Evolutionary conservation across 768 basidiomycete genomes (phyloP), one percentile per base, ranked within the genome.

Genomic region (Psilocybe azurescens): DNA sequence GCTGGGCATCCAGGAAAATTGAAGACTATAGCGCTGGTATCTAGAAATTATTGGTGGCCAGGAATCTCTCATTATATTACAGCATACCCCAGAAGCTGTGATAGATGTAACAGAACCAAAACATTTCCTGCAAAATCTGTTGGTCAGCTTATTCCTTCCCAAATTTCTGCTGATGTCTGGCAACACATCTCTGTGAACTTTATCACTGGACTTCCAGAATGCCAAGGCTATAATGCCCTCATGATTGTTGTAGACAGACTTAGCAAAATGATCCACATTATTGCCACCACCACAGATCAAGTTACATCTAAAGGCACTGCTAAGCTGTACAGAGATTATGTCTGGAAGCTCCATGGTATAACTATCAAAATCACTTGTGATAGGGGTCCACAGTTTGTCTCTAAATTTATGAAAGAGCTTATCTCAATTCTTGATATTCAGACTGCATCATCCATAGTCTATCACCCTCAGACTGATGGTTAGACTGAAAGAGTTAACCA

Each of bases 1-100:
- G 39, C 70, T 11, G 78, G 79, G 16, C 79, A 81, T 50, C 73
- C 68, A 9, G 78, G 79, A 8, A 61, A 63, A 16, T 48, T 33
- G 14, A 78, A 75, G 44, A 79, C 76, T 0, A 38, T 57, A 10
- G 69, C 77, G 30, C 50, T 77, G 0, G 64, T 80, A 11, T 49
- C 50, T 5, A 56, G 72, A 16, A 62, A 76, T 47, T 74, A 70
- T 47, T 71, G 68, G 67, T 73, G 71, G 72, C 54, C 67, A 1
- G 52, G 61, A 16, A 65, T 72, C 53, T 57, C 58, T 0, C 60
- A 62, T 13, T 61, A 59, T 48, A 55, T 72, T 18, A 53, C 63
- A 3, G 53, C 60, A 32, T 74, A 72, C 46, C 65, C 76, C 44
- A 48, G 58, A 3, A 53, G 70, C 6, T 81, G 80, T 62, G 56